Base-by-base conservation (phyloP, 192 early-diverging fungal species). In the Mortierella hygrophila region DNA sequence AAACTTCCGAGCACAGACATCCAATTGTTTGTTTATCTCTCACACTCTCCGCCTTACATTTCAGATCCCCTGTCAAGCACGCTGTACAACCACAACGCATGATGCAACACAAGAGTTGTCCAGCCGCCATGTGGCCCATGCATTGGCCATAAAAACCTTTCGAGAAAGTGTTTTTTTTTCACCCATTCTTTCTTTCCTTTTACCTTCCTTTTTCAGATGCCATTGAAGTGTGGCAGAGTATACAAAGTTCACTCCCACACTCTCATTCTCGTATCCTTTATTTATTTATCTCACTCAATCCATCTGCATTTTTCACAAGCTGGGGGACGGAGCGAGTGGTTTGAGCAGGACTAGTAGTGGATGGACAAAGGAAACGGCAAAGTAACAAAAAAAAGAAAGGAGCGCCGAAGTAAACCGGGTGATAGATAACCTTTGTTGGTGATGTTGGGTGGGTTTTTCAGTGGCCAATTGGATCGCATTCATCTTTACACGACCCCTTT, bases 71-170 rank as follows among this genome's bases (percentile, higher is more conserved):
- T 46, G 11, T 46, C 44, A 6, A 5, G 38, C 35, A 6, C 32
- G 35, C 32, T 21, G n/a, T 54, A 54, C 49, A 37, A 40, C 20
- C 73, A 37, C 49, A 38, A 16, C 32, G 29, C 46, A 47, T 9
- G 41, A 47, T 73, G n/a, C 72, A 73, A 16, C 10, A 65, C 21
- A 60, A 32, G 29, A 65, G 26, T 15, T 15, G 29, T 65, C 60
- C 60, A 65, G 29, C 29, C 60, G 11, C 60, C 60, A 65, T 65
- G 60, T 65, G 60, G 60, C 60, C 29, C 60, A 65, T 65, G 60
- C 60, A 65, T 65, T 65, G 60, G 60, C 23, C 13, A 65, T 10
- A 65, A 29, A n/a, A 41, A 2, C 13, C 13, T 32, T 65, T 6
- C 55, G 9, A 60, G 9, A 7, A 32, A 0, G n/a, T n/a, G n/a